A percentile compares a stretch with the other conserved stretches of the same genome.
phyloP scores from a whole-genome alignment of 2,329 filamentous ascomycete species.

The Waltergamsia citrina region DNA sequence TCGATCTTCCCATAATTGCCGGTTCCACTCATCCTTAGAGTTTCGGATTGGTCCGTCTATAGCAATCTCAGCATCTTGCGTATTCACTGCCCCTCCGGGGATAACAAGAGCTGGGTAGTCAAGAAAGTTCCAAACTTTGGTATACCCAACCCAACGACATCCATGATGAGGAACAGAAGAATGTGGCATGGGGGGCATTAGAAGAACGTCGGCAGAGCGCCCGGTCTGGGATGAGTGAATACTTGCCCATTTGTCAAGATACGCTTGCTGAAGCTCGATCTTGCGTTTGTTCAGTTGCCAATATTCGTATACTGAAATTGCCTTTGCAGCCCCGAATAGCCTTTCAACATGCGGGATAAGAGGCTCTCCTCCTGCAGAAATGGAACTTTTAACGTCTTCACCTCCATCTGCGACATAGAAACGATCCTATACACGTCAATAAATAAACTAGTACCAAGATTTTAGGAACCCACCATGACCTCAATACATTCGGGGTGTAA shows the following conservation, averaged over 20 bases:
- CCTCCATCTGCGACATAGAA: conserved; percentile 55
- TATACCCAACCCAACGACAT: conserved; percentile 37
- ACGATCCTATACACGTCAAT: conserved; percentile 29
- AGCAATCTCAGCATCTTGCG: conserved; percentile 24
- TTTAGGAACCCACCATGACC: conserved; percentile 31
- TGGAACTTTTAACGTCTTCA: conserved; percentile 49
- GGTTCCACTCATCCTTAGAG: conserved; percentile 10
- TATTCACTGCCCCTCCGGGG: conserved; percentile 22
- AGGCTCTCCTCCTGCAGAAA: conserved; percentile 47
- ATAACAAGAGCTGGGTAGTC: conserved; percentile 16
- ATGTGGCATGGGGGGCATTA: conserved; percentile 53
- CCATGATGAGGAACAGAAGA: conserved; percentile 34
- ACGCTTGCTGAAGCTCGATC: conserved; percentile 24
- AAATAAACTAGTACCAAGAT: not conserved
- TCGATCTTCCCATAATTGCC: conserved; percentile 7
- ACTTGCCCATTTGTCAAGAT: conserved; percentile 49
- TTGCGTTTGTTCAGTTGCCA: conserved; percentile 59
- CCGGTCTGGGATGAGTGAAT: conserved; percentile 31
- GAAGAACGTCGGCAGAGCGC: conserved; percentile 40
- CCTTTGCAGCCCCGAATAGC: conserved; percentile 38
- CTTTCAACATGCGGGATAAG: conserved; percentile 48
- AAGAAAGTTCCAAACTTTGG: conserved; percentile 18
- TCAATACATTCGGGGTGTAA: conserved; percentile 45
- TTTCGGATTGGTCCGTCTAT: conserved; percentile 9
- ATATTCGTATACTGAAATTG: conserved; percentile 55